Evolutionary conservation across 441 rosid genomes (phyloP).

Genomic region (Capsella rubella): DNA sequence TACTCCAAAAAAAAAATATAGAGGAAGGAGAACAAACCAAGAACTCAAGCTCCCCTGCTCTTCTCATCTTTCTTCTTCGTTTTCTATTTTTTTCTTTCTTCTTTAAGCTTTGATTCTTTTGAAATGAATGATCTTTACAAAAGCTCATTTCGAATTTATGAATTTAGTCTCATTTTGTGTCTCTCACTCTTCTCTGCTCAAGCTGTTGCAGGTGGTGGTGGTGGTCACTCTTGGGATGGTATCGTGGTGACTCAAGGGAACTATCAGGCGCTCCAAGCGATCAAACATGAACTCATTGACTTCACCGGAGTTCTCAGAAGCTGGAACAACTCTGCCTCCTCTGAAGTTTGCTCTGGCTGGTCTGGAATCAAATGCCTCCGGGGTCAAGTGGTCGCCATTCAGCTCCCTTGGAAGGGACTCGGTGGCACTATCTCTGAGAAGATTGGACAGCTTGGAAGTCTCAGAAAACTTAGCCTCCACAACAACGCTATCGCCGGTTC

Average conservation of each 20-base stretch:
- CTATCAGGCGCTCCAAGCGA: constrained; percentile 63
- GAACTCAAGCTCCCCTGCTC: constrained; percentile 39
- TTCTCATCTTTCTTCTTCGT: constrained; percentile 26
- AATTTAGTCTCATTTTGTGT: constrained; percentile 44
- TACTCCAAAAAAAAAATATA: constrained; percentile 26
- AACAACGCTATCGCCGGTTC: constrained; percentile 60
- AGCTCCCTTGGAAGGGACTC: constrained; percentile 72
- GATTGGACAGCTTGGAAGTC: constrained; percentile 65
- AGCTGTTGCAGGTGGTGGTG: constrained; percentile 49
- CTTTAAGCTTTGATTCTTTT: constrained; percentile 19
- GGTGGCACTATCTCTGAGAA: constrained; percentile 68
- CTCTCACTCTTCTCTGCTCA: constrained; percentile 45
- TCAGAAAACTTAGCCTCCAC: constrained; percentile 71
- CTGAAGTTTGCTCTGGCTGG: constrained; percentile 66
- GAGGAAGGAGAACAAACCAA: constrained; percentile 38
- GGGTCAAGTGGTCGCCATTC: constrained; percentile 69
- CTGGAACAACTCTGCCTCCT: constrained; percentile 60
- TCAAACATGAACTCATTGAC: constrained; percentile 63
- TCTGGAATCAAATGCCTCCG: constrained; percentile 70
- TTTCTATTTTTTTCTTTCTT: constrained; percentile 20
- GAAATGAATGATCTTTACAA: constrained; percentile 31
- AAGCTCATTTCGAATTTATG: constrained; percentile 36
- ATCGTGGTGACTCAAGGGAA: constrained; percentile 61
- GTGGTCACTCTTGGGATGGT: constrained; percentile 57
- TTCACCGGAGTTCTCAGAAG: constrained; percentile 55